These are phyloP conservation scores for Colletotrichum sp. DNA, from an alignment of 2,329 filamentous ascomycete species.

Conservation along the genomic window DNA sequence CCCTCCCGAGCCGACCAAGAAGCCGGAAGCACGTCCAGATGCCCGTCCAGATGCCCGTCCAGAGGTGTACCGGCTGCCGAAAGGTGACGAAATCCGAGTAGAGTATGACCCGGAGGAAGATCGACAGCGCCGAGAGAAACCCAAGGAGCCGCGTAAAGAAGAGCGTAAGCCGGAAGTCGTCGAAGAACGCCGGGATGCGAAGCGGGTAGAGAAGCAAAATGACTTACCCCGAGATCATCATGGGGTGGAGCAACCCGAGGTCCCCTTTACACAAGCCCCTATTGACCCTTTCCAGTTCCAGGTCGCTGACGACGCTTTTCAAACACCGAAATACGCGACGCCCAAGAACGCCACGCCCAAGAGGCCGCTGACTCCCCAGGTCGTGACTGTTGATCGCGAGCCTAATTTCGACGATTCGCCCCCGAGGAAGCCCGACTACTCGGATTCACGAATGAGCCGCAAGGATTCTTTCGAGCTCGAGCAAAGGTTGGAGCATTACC, in stretches of 20 bases:
- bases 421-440: constrained; percentile 26
- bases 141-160: constrained; percentile 25
- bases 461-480: constrained; percentile 55
- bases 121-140: constrained; percentile 23
- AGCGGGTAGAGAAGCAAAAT: constrained; percentile 31
- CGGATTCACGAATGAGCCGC: constrained; percentile 48
- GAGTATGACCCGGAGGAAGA: constrained; percentile 15
- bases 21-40: neutral
- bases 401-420: constrained; percentile 51
- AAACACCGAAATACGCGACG: constrained; percentile 39
- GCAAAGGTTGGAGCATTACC: constrained; percentile 33
- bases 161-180: constrained; percentile 20
- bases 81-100: constrained; percentile 22
- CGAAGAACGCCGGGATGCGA: constrained; percentile 24
- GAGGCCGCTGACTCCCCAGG: constrained; percentile 52
- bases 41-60: constrained; percentile 6
- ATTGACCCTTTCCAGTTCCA: constrained; percentile 66
- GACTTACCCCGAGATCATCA: constrained; percentile 12
- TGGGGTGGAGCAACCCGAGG: constrained; percentile 20
- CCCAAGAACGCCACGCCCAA: constrained; percentile 38
- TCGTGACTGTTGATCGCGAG: constrained; percentile 60
- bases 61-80: constrained; percentile 14
- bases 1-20: constrained; percentile 23
- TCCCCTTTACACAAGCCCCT: constrained; percentile 30
- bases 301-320: constrained; percentile 57